phyloP scores from a whole-genome alignment of 495 filamentous ascomycete species.

The Hyaloscypha bicolor region DNA sequence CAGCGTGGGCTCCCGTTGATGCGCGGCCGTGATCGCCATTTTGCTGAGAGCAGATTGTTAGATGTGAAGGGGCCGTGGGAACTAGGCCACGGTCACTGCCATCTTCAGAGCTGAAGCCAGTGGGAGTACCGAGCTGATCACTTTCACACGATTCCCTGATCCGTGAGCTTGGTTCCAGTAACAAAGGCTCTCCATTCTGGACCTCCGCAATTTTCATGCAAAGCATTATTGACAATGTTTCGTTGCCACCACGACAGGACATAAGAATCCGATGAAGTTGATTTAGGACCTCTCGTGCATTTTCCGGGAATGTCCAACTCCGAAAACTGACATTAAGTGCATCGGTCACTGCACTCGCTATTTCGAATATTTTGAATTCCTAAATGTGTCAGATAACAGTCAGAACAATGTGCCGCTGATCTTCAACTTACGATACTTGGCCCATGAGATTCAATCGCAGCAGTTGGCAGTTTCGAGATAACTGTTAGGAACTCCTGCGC shows the following conservation, averaged over 20 bases:
- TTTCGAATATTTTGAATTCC: slow-evolving; percentile 50
- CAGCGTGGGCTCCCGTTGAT: no score
- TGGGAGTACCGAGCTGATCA: no score
- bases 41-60: no score
- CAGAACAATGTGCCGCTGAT: slow-evolving; percentile 13
- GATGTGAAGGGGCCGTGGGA: no score
- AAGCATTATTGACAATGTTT: slow-evolving; percentile 30
- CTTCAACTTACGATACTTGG: slow-evolving; percentile 36
- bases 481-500: slow-evolving; percentile 44
- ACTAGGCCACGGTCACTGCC: no score
- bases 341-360: slow-evolving; percentile 49
- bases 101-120: no score
- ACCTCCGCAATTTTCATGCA: slow-evolving; percentile 33
- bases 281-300: slow-evolving; percentile 36
- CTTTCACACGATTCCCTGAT: neutral
- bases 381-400: slow-evolving; percentile 14
- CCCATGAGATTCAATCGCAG: slow-evolving; percentile 41
- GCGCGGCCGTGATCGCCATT: no score
- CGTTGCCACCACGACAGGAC: slow-evolving; percentile 40
- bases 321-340: slow-evolving; percentile 35
- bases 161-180: neutral
- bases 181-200: neutral
- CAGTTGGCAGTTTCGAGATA: slow-evolving; percentile 42
- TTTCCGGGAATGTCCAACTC: slow-evolving; percentile 26
- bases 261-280: slow-evolving; percentile 40